These are phyloP conservation scores for Globisporangium nunn DNA, from an alignment of 352 stramenopile species.

Conservation along the genomic window DNA sequence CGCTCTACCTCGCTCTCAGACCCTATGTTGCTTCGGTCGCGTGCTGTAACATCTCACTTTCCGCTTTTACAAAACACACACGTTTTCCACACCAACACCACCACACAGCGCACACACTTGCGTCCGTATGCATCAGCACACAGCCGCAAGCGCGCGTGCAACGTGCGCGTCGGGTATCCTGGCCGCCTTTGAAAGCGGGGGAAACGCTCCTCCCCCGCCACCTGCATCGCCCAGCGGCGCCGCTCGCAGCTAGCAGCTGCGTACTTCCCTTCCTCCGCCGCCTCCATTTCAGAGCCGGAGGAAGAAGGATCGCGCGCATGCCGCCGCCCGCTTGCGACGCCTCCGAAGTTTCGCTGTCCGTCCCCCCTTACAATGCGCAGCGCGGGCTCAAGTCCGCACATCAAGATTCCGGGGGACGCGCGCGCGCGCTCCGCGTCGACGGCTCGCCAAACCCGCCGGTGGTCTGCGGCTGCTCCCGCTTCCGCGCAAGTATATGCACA, in stretches of 20 bases:
- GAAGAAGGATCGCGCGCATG: slow-evolving; percentile 4
- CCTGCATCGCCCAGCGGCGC: slow-evolving; percentile 29
- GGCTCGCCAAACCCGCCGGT: slow-evolving; percentile 72
- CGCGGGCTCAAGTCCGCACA: slow-evolving; percentile 65
- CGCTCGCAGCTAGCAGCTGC: background rate
- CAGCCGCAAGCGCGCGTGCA: background rate
- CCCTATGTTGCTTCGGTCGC: no score
- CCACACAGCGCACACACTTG: background rate
- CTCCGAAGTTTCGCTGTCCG: slow-evolving; percentile 22
- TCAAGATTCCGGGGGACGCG: slow-evolving; percentile 76
- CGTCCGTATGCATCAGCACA: slow-evolving; percentile 1
- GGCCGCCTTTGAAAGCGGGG: slow-evolving; percentile 64
- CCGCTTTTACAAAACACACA: slow-evolving; percentile 14
- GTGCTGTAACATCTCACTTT: no score
- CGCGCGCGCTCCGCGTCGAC: slow-evolving; percentile 21
- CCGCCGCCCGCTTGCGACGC: background rate
- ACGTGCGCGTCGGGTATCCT: slow-evolving; percentile 24
- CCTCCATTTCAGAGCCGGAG: background rate
- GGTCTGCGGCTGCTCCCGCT: slow-evolving; percentile 11
- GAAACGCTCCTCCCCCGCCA: slow-evolving; percentile 52
- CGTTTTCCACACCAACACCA: slow-evolving; percentile 2
- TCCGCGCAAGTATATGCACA: background rate
- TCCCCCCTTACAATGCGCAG: slow-evolving; percentile 79
- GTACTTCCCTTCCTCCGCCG: background rate
- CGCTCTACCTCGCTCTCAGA: no score